Evolutionary conservation across 768 basidiomycete genomes (phyloP).

Genomic region (Boletus subparvulus): DNA sequence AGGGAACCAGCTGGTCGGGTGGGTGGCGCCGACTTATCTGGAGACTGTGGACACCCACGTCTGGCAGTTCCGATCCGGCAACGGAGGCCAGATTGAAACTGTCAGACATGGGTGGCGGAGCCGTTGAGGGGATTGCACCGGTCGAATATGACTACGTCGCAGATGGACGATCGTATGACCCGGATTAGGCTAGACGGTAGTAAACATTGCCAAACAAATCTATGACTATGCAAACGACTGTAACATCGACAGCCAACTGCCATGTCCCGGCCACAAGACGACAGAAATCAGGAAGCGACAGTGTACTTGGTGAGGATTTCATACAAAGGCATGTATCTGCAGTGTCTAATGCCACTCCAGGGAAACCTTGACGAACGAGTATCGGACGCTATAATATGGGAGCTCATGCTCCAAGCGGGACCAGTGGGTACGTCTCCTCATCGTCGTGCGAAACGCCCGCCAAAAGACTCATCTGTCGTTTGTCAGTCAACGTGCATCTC

Average conservation of each 20-base stretch:
- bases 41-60: no score
- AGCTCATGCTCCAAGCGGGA: conserved; percentile 98
- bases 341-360: conserved; percentile 38
- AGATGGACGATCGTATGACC: no score
- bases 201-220: no score
- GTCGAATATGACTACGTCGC: no score
- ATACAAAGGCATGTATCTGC: rapidly evolving
- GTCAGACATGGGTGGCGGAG: no score
- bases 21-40: no score
- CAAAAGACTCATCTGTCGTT: neutral
- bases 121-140: no score
- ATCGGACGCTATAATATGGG: conserved; percentile 93
- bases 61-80: no score
- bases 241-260: neutral
- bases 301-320: conserved; percentile 67
- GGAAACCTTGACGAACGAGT: conserved; percentile 97
- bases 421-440: conserved; percentile 76
- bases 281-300: conserved; percentile 89
- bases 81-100: no score
- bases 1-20: no score
- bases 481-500: conserved; percentile 89
- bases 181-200: no score
- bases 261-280: conserved; percentile 67
- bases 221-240: no score
- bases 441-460: neutral